Evolutionary conservation across 768 basidiomycete species (phyloP).

Genomic region (Mycena metata): DNA sequence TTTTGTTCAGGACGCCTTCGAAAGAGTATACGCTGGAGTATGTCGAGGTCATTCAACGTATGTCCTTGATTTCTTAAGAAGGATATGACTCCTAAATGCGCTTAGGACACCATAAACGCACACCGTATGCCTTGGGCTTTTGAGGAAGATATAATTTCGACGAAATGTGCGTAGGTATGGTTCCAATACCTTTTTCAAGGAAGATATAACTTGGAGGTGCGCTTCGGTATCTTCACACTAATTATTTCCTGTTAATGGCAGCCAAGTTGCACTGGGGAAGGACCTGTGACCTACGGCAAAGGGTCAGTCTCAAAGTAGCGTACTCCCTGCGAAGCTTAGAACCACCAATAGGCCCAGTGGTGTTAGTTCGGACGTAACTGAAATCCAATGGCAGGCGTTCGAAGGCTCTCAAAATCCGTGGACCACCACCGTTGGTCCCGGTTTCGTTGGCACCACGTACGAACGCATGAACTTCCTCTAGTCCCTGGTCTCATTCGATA

Average conservation of each 20-base stretch:
- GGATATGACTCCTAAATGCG: too few relatives aligned
- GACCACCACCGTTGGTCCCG: constrained; percentile 56
- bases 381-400: constrained; percentile 61
- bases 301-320: constrained; percentile 26
- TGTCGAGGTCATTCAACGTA: constrained; percentile 51
- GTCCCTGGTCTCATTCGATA: background rate
- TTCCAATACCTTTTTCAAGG: constrained; percentile 65
- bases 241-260: background rate
- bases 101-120: constrained; percentile 68
- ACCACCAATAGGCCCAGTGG: constrained; percentile 41
- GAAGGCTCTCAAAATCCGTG: constrained; percentile 57
- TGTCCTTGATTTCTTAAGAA: too few relatives aligned
- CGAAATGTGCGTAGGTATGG: constrained; percentile 27
- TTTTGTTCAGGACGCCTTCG: constrained; percentile 50
- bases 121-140: constrained; percentile 66
- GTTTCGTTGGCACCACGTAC: constrained; percentile 60
- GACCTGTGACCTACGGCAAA: constrained; percentile 49
- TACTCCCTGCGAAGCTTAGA: constrained; percentile 48
- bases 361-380: constrained; percentile 45
- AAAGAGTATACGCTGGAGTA: constrained; percentile 56
- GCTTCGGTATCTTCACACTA: background rate
- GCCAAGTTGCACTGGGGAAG: constrained; percentile 53
- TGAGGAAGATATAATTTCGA: constrained; percentile 61
- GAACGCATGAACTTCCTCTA: constrained; percentile 12
- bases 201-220: constrained; percentile 57